Conservation (phyloP, 2,329 filamentous ascomycete genomes). For the Didymella keratinophila region DNA sequence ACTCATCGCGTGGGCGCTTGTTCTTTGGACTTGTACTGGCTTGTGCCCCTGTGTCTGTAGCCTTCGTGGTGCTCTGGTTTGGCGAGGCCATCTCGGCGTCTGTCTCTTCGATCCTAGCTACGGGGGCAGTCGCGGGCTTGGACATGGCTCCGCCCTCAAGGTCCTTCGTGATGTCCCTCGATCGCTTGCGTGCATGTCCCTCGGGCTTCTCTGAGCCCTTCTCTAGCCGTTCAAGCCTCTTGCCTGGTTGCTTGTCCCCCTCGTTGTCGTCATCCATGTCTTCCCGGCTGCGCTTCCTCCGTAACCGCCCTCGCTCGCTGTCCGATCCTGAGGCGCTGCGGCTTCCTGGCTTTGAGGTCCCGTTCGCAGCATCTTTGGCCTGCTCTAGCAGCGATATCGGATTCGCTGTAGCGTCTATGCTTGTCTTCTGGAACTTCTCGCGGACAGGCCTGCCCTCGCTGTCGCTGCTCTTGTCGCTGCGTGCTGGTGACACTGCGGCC, state of each 20-base stretch:
- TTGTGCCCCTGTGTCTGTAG: conserved; percentile 19
- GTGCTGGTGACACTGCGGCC: conserved; percentile 38
- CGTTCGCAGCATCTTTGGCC: conserved; percentile 35
- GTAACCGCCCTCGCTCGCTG: conserved; percentile 49
- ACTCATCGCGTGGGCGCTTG: conserved; percentile 55
- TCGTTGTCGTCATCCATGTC: conserved; percentile 52
- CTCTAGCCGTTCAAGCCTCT: conserved; percentile 41
- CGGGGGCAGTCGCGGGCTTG: conserved; percentile 43
- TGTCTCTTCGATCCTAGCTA: conserved; percentile 41
- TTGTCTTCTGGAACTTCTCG: conserved; percentile 68
- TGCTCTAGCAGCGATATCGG: conserved; percentile 27
- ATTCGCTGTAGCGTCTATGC: conserved; percentile 56
- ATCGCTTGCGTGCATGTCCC: conserved; percentile 57
- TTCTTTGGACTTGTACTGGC: conserved; percentile 56
- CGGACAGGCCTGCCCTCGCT: conserved; percentile 65
- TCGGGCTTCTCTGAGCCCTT: conserved; percentile 40
- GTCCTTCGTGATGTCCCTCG: conserved; percentile 53
- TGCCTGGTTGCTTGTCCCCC: conserved; percentile 42
- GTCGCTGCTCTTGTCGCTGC: conserved; percentile 54
- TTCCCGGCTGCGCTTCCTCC: conserved; percentile 57
- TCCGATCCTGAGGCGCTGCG: conserved; percentile 46
- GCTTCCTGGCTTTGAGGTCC: conserved; percentile 30
- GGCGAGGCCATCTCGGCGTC: conserved; percentile 42
- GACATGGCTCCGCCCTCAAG: conserved; percentile 42
- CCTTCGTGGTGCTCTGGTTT: conserved; percentile 18